phyloP scores from a whole-genome alignment of 2,329 filamentous ascomycete species.

The Aspergillus fumigatiaffinis region DNA sequence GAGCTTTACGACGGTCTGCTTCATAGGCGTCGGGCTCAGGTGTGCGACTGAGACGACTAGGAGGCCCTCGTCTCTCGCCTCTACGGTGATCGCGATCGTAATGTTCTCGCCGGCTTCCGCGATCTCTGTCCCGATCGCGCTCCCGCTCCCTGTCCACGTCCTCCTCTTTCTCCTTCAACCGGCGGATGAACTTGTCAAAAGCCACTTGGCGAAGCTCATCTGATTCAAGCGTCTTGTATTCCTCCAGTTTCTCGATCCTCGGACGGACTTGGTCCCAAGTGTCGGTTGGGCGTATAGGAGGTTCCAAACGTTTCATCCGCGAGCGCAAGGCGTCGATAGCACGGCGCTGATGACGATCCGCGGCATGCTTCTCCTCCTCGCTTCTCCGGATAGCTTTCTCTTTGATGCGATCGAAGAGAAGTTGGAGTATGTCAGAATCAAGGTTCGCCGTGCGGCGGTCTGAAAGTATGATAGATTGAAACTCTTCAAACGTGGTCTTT shows the following conservation, averaged over 20 bases:
- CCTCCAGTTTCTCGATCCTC: conserved; percentile 73
- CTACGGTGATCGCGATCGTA: conserved; percentile 52
- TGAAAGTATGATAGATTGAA: conserved; percentile 73
- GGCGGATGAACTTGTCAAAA: conserved; percentile 88
- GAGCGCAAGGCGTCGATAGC: conserved; percentile 80
- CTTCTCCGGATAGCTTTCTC: conserved; percentile 79
- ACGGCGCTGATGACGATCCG: conserved; percentile 80
- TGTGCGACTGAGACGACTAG: conserved; percentile 68
- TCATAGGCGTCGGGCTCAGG: conserved; percentile 95
- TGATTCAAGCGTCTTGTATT: conserved; percentile 76
- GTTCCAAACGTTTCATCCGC: conserved; percentile 84
- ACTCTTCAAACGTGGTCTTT: conserved; percentile 85
- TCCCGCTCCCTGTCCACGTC: conserved; percentile 64
- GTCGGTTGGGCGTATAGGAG: conserved; percentile 71
- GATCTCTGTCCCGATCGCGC: conserved; percentile 48
- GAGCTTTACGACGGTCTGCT: conserved; percentile 87
- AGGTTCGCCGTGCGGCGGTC: conserved; percentile 86
- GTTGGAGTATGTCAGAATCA: conserved; percentile 69
- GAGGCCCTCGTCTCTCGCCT: conserved; percentile 36
- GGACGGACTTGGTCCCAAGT: conserved; percentile 84
- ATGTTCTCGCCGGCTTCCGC: conserved; percentile 50
- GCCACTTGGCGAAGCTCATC: conserved; percentile 79
- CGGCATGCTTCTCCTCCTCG: conserved; percentile 77
- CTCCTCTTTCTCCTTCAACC: conserved; percentile 86
- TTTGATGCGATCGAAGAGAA: conserved; percentile 83